These are phyloP conservation scores for Galium porrigens DNA, from an alignment of 305 asterid species.

Conservation along the genomic window DNA sequence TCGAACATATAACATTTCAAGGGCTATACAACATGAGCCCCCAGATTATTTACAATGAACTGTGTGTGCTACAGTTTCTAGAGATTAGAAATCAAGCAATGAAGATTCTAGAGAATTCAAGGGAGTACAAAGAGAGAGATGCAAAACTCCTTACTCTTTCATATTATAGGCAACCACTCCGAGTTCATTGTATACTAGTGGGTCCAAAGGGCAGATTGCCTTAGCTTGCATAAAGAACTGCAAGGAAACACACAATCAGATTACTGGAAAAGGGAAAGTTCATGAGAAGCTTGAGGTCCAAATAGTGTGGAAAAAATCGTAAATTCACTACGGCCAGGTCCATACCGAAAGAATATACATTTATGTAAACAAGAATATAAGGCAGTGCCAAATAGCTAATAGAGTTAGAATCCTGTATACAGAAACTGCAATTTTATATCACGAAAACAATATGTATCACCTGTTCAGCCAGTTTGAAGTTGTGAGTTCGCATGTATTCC, in stretches of 20 bases:
- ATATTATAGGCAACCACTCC: constrained; percentile 96
- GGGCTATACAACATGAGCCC: not conserved
- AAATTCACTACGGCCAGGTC: not conserved
- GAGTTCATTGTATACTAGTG: constrained; percentile 93
- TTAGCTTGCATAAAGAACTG: constrained; percentile 98
- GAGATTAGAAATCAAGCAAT: not conserved
- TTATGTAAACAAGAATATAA: no score
- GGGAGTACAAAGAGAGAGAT: not conserved
- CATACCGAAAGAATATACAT: not conserved
- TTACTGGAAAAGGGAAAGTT: constrained; percentile 13
- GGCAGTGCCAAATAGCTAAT: not conserved
- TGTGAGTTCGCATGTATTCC: constrained; percentile 98
- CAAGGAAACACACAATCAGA: constrained; percentile 26
- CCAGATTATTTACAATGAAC: not conserved
- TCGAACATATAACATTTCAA: not conserved
- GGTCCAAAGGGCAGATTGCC: constrained; percentile 74
- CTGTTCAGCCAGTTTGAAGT: constrained; percentile 98
- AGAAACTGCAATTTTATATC: constrained; percentile 8
- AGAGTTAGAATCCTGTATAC: not conserved
- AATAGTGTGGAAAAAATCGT: not conserved
- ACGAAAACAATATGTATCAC: constrained; percentile 26
- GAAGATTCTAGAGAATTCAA: not conserved
- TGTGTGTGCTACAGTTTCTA: not conserved
- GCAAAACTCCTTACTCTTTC: constrained; percentile 66
- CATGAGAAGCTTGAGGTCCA: constrained; percentile 11